phyloP scores from a whole-genome alignment of 768 basidiomycete species.

The Tulasnella sp. region DNA sequence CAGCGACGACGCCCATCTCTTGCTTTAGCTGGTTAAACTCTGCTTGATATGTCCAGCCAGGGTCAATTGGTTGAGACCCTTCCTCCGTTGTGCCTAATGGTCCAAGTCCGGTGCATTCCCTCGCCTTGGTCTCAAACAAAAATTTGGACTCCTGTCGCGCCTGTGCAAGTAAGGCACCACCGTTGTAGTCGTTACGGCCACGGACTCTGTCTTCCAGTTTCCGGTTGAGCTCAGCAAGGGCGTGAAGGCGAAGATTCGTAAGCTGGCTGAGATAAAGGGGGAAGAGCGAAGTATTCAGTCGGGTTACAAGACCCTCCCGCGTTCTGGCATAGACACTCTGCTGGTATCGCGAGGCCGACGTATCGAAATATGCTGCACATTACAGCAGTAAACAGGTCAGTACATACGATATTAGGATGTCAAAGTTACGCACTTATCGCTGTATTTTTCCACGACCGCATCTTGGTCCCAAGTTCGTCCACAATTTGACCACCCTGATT shows the following conservation, averaged over 20 bases:
- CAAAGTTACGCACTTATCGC: slow-evolving; percentile 51
- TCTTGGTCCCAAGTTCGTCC: slow-evolving; percentile 69
- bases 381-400: background rate
- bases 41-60: slow-evolving; percentile 81
- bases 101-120: slow-evolving; percentile 47
- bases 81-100: background rate
- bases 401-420: background rate
- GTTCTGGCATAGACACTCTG: slow-evolving; percentile 87
- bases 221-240: slow-evolving; percentile 66
- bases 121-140: slow-evolving; percentile 54
- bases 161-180: slow-evolving; percentile 65
- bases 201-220: slow-evolving; percentile 61
- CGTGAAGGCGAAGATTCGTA: slow-evolving; percentile 86
- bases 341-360: slow-evolving; percentile 94
- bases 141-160: slow-evolving; percentile 52
- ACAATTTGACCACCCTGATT: slow-evolving; percentile 84
- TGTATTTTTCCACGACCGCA: slow-evolving; percentile 66
- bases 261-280: slow-evolving; percentile 90
- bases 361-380: slow-evolving; percentile 73
- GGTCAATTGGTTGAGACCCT: slow-evolving; percentile 26
- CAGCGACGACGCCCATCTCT: slow-evolving; percentile 71
- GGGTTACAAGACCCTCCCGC: slow-evolving; percentile 65
- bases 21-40: slow-evolving; percentile 64
- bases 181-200: slow-evolving; percentile 63
- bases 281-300: slow-evolving; percentile 66